phyloP scores from a whole-genome alignment of 169 alveolate genomes.

The Plasmodium inui region DNA sequence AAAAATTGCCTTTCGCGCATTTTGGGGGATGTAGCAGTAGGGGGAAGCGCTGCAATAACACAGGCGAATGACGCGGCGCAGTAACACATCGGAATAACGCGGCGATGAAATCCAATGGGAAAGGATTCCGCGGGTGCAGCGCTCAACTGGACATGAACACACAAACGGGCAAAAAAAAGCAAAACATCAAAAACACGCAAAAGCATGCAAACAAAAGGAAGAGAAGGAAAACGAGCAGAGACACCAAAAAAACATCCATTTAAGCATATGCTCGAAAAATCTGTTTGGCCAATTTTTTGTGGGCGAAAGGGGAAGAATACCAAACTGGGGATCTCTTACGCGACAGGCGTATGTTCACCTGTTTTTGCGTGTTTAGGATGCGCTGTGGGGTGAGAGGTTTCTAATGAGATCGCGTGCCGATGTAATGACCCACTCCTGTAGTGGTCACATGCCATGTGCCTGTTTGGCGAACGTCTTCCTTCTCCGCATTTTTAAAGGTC shows the following conservation, averaged over 20 bases:
- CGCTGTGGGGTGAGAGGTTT: background rate
- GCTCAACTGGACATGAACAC: background rate
- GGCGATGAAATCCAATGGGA: background rate
- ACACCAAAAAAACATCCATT: background rate
- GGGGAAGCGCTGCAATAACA: background rate
- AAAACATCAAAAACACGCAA: background rate
- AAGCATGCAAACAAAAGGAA: background rate
- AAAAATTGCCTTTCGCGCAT: background rate
- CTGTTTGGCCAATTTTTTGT: background rate
- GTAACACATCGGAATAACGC: background rate
- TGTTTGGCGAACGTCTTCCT: background rate
- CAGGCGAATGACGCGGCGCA: background rate
- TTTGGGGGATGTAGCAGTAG: background rate
- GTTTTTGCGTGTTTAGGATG: background rate
- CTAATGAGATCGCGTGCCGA: background rate
- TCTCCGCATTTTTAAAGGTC: background rate
- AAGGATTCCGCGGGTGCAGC: background rate
- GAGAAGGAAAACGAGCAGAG: background rate
- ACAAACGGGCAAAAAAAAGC: background rate
- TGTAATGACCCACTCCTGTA: background rate
- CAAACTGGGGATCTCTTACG: background rate
- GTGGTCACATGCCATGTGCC: background rate
- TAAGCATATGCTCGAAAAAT: background rate
- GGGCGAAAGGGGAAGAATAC: background rate
- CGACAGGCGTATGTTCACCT: background rate